Evolutionary conservation across 2,329 filamentous ascomycete genomes (phyloP).

Genomic region (Trichoderma hamatum): DNA sequence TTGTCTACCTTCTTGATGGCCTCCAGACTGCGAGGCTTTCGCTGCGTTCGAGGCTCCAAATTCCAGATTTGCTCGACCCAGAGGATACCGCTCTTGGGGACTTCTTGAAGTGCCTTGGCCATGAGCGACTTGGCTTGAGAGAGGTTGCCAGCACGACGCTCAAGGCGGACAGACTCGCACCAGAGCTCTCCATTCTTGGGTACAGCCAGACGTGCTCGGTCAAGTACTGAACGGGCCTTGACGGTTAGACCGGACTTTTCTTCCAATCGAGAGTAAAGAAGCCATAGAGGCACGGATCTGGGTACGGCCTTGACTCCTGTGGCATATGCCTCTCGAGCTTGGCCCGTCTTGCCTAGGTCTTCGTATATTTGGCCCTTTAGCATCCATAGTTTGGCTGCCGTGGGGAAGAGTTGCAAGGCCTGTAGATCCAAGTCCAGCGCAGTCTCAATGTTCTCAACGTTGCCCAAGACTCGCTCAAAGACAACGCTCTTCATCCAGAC

Average conservation of each 20-base stretch:
- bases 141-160: constrained; percentile 82
- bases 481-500: constrained; percentile 97
- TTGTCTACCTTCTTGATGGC: constrained; percentile 97
- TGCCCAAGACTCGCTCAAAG: constrained; percentile 84
- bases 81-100: constrained; percentile 81
- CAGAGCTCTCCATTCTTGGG: constrained; percentile 85
- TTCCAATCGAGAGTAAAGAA: constrained; percentile 85
- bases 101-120: constrained; percentile 90
- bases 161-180: constrained; percentile 91
- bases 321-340: constrained; percentile 87
- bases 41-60: constrained; percentile 86
- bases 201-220: constrained; percentile 84
- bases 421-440: constrained; percentile 87
- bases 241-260: constrained; percentile 81
- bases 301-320: constrained; percentile 87
- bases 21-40: constrained; percentile 87
- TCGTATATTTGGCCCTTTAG: constrained; percentile 99
- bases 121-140: constrained; percentile 87
- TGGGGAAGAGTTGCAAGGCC: constrained; percentile 83
- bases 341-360: constrained; percentile 72
- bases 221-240: constrained; percentile 91
- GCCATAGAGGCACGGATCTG: constrained; percentile 83
- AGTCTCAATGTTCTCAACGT: constrained; percentile 74
- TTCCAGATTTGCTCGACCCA: constrained; percentile 97
- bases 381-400: constrained; percentile 91